Base-by-base conservation (phyloP, 345 rosid genomes). In the Linum tenue region DNA sequence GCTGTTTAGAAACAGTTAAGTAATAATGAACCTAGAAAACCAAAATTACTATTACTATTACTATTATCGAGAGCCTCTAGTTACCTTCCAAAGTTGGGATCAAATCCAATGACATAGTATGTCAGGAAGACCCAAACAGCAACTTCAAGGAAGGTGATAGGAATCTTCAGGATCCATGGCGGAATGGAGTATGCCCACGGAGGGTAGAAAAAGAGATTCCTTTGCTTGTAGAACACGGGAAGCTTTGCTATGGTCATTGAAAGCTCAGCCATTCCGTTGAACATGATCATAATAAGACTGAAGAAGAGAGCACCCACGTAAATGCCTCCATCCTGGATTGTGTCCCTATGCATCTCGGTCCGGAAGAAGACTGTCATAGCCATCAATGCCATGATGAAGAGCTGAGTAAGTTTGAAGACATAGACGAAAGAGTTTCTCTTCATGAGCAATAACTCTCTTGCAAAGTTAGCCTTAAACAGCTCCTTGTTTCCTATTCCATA, bases 21-120 rank as follows among this genome's bases (percentile, higher is more conserved):
- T 6, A 11, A 5, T 55, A 22, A 0, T 22, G 31, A 22, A 22
- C 31, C 31, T 22, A 22, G 31, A 22, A 22, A 22, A 22, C 31
- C 31, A 22, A 22, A 22, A 22, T 22, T 12, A 5, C 16, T 4
- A 5, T 15, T 31, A 11, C 35, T 56, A 31, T 4, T 6, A 7
- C 9, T 7, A 6, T 51, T 16, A 51, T 5, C 0, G 2, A 12
- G n/a, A 17, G 16, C 5, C 5, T 4, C 15, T 12, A 31, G 31
- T 57, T 57, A 57, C 60, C 60, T 57, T 57, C 60, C 60, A 57
- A 22, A 31, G 38, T 57, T 57, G 37, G 60, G 38, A 37, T 57
- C 60, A 37, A 57, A 57, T 4, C 60, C 60, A 37, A 57, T 57
- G 60, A 57, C 60, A 57, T 57, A 57, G 37, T 57, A 57, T 9